Evolutionary conservation across 768 basidiomycete genomes (phyloP).

Genomic region (Amyloporia xantha): DNA sequence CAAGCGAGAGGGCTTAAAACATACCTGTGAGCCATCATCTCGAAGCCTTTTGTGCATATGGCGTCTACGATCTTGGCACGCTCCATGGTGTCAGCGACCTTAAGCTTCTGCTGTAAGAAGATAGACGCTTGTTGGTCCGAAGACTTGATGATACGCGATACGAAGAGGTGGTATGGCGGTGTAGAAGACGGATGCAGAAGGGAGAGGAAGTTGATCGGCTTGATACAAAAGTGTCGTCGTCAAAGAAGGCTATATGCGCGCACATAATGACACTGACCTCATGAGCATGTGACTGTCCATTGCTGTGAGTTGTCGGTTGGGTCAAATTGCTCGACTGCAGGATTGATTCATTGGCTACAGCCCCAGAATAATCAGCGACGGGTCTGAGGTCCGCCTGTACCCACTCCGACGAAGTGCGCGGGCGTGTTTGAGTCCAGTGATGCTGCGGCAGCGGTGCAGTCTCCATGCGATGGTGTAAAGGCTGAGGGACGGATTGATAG

Average conservation of each 20-base stretch:
- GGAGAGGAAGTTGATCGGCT: constrained; percentile 89
- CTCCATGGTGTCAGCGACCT: constrained; percentile 74
- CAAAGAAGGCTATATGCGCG: background rate
- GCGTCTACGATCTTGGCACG: constrained; percentile 82
- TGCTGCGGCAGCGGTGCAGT: constrained; percentile 14
- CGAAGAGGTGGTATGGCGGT: constrained; percentile 78
- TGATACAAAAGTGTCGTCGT: background rate
- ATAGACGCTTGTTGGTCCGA: constrained; percentile 90
- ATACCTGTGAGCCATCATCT: constrained; percentile 89
- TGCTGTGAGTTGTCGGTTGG: constrained; percentile 11
- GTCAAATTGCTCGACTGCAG: constrained; percentile 17
- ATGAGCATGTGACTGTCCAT: constrained; percentile 27
- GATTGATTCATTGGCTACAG: constrained; percentile 8
- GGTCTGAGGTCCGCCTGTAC: constrained; percentile 17
- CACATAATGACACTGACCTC: constrained; percentile 39
- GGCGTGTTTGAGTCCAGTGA: constrained; percentile 18
- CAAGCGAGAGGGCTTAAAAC: constrained; percentile 9
- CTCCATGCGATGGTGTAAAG: constrained; percentile 27
- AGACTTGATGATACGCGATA: constrained; percentile 79
- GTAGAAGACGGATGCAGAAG: constrained; percentile 80
- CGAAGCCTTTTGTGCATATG: constrained; percentile 76
- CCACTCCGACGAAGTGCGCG: constrained; percentile 21
- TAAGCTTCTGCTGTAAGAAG: constrained; percentile 85
- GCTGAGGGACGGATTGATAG: constrained; percentile 26
- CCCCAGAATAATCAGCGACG: background rate